Evolutionary conservation across 176 grass and related monocot genomes (phyloP).

Genomic region (Guadua angustifolia): DNA sequence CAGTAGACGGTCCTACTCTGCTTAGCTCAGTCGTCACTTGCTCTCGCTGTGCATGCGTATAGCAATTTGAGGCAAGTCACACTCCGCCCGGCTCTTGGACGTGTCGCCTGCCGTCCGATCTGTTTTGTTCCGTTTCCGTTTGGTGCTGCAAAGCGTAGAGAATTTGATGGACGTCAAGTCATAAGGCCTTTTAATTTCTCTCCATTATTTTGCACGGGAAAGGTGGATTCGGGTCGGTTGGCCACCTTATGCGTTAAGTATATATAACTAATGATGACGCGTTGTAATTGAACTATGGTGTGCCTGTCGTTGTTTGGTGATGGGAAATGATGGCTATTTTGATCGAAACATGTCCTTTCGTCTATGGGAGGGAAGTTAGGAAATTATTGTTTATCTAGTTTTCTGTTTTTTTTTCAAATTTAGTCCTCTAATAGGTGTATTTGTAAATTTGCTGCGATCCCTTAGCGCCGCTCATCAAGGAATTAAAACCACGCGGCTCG

Average conservation of each 20-base stretch:
- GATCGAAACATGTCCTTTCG: too few relatives aligned
- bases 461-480: too few relatives aligned
- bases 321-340: not conserved
- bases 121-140: slow-evolving; percentile 15
- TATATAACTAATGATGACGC: not conserved
- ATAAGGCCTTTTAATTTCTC: not conserved
- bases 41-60: not conserved
- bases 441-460: too few relatives aligned
- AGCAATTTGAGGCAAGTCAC: not conserved
- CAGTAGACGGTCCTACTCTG: not conserved
- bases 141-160: not conserved
- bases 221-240: not conserved
- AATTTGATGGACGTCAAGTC: not conserved
- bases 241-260: not conserved
- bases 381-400: too few relatives aligned
- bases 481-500: too few relatives aligned
- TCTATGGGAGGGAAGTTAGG: too few relatives aligned
- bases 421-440: too few relatives aligned
- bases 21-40: not conserved
- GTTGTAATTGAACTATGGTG: not conserved
- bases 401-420: too few relatives aligned
- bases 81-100: not conserved
- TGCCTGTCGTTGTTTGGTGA: not conserved
- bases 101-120: slow-evolving; percentile 27
- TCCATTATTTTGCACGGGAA: slow-evolving; percentile 2